Conservation (phyloP, 257 asterid genomes). For the Paraleonurus japonicus region DNA sequence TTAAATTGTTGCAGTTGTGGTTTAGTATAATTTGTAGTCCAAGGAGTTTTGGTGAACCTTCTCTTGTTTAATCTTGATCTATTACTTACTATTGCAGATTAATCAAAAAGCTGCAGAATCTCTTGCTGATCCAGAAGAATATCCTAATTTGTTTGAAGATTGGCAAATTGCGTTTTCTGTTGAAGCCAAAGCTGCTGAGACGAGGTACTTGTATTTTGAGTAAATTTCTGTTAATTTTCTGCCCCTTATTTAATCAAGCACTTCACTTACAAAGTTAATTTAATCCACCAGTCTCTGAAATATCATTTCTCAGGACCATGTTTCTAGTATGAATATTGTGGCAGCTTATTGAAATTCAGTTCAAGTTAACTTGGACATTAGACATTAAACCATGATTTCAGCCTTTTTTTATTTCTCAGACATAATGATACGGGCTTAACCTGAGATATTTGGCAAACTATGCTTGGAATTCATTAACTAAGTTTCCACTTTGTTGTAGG, state of each 20-base stretch:
- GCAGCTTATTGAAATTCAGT: background rate
- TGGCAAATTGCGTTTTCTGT: conserved; percentile 98
- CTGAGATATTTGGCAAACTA: background rate
- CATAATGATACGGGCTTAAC: background rate
- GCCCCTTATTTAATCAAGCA: conserved; percentile 12
- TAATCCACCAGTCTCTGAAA: background rate
- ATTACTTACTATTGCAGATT: conserved; percentile 47
- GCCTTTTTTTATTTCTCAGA: conserved; percentile 16
- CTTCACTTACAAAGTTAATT: conserved; percentile 2
- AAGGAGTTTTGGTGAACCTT: background rate
- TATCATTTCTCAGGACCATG: conserved; percentile 3
- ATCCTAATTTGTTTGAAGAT: conserved; percentile 93
- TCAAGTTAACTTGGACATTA: background rate
- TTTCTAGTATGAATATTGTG: conserved; percentile 21
- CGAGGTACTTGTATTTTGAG: conserved; percentile 42
- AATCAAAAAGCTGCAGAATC: conserved; percentile 99
- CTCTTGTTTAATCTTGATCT: conserved; percentile 20
- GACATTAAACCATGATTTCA: conserved; percentile 4
- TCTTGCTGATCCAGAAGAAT: conserved; percentile 97
- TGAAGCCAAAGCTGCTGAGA: conserved; percentile 72
- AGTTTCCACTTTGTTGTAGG: conserved; percentile 45
- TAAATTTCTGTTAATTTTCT: background rate
- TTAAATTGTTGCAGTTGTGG: conserved; percentile 3
- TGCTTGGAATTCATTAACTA: conserved; percentile 18
- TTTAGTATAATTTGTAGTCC: conserved; percentile 9